phyloP scores from a whole-genome alignment of 106 monocot genomes.

The Allium sativum region DNA sequence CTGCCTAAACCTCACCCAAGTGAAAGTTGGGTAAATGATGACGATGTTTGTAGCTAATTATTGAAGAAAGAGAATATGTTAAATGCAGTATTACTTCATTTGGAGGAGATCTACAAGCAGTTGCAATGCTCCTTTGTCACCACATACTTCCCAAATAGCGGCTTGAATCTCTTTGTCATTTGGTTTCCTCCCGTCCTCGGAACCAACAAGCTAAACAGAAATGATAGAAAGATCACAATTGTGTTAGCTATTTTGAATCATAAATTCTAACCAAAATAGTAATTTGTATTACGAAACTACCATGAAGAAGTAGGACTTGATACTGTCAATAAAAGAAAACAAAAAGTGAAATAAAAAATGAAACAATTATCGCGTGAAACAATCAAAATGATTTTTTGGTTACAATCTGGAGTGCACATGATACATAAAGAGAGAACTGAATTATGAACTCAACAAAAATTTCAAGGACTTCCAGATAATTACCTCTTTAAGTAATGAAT shows the following conservation, averaged over 20 bases:
- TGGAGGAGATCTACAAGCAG: conserved; percentile 90
- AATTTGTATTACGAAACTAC: too few relatives aligned
- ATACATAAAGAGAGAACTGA: too few relatives aligned
- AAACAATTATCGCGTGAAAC: neutral
- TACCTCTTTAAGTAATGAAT: conserved; percentile 59
- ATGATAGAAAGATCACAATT: neutral
- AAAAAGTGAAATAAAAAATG: neutral
- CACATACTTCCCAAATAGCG: conserved; percentile 90
- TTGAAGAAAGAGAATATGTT: too few relatives aligned
- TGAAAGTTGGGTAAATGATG: too few relatives aligned
- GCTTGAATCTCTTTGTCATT: conserved; percentile 62
- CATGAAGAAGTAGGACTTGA: neutral
- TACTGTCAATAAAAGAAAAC: neutral
- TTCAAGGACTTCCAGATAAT: neutral
- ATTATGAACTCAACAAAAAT: too few relatives aligned
- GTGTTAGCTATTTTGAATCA: too few relatives aligned
- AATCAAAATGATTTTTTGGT: too few relatives aligned
- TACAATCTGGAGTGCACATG: too few relatives aligned
- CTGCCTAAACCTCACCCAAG: too few relatives aligned
- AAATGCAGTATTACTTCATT: conserved; percentile 41
- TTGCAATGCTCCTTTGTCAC: conserved; percentile 78
- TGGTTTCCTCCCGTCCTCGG: conserved; percentile 24
- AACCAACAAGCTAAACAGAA: conserved; percentile 35
- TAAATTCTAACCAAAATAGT: too few relatives aligned
- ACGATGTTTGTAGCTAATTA: too few relatives aligned